Conservation (phyloP, 2,329 filamentous ascomycete species). For the Chaetomiaceae sp. region DNA sequence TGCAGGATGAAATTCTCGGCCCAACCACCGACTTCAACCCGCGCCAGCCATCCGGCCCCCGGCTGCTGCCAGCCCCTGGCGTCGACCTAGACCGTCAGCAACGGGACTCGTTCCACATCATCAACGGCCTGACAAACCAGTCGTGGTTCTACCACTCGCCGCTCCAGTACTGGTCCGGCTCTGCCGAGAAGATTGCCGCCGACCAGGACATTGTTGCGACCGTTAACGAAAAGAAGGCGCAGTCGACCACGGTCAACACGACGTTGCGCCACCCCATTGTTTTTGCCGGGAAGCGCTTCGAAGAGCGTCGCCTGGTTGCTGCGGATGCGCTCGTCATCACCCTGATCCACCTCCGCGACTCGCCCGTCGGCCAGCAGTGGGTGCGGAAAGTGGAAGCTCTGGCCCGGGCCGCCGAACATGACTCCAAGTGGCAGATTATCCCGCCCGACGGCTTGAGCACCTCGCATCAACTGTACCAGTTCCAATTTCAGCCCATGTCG, state of each 20-base stretch:
- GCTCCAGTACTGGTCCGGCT: conserved; percentile 73
- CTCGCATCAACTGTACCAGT: conserved; percentile 64
- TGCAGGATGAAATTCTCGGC: conserved; percentile 65
- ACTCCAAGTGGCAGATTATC: conserved; percentile 58
- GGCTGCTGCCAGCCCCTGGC: conserved; percentile 23
- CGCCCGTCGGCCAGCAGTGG: conserved; percentile 60
- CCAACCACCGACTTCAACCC: conserved; percentile 51
- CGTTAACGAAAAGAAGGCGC: conserved; percentile 58
- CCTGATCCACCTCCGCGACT: conserved; percentile 61
- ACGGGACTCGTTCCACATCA: conserved; percentile 51
- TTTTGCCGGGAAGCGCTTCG: conserved; percentile 74
- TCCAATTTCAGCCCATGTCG: conserved; percentile 70
- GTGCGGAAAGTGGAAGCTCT: conserved; percentile 51
- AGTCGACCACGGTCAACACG: conserved; percentile 63
- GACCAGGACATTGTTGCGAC: conserved; percentile 62
- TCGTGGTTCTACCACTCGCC: conserved; percentile 81
- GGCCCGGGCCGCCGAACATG: conserved; percentile 43
- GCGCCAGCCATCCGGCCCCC: conserved; percentile 29
- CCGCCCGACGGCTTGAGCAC: conserved; percentile 49
- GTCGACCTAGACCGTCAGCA: conserved; percentile 37
- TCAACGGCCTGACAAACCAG: conserved; percentile 54
- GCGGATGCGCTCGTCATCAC: conserved; percentile 76
- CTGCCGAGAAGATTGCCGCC: conserved; percentile 46
- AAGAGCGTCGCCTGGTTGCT: conserved; percentile 59
- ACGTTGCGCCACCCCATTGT: conserved; percentile 72